Evolutionary conservation across 176 grass and related monocot species (phyloP), one percentile per base, ranked within the genome.

Genomic region (sorghum (Sorghum bicolor)): DNA sequence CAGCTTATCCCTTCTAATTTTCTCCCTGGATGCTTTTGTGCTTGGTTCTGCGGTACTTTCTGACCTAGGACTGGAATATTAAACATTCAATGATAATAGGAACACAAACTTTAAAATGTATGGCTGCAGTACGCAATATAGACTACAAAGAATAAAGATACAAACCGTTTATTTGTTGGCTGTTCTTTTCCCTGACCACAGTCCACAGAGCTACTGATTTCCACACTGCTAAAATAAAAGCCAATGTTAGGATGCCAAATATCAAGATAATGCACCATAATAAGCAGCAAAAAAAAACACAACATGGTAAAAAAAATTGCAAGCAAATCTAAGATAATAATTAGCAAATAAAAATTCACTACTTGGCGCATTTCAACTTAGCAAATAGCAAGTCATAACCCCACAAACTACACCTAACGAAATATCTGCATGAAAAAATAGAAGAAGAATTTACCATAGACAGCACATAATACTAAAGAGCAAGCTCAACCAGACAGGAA

Each of bases 11-110:
- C 96, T 86, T 85, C 96, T 94, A 47, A 94, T 48, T 80, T 99
- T 99, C 72, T 99, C 96, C 80, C 93, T 91, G 78, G 91, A 96
- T 75, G 96, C 96, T 95, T 99, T 99, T 65, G 93, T 89, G 76
- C 87, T 90, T 58, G 93, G 93, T 67, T 86, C 89, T 72, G 75
- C 15, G 34, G 73, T 83, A 71, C 70, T 80, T 84, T 99, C 93
- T 68, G 87, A 82, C 83, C 93, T 99, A 78, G 83, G 79, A 80
- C 96, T 99, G 76, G 64, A 88, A 76, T 17, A 32, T 80, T 83
- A 80, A 72, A 63, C 19, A 74, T 64, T 84, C 67, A 78, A 20
- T 20, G 31, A 77, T 16, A 87, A 50, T 8, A 84, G 29, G 9
- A 62, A 68, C 10, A 20, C 36, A 31, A 10, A 72, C 24, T 28